Base-by-base conservation (phyloP, 2,329 filamentous ascomycete species). In the Venturia pyrina region DNA sequence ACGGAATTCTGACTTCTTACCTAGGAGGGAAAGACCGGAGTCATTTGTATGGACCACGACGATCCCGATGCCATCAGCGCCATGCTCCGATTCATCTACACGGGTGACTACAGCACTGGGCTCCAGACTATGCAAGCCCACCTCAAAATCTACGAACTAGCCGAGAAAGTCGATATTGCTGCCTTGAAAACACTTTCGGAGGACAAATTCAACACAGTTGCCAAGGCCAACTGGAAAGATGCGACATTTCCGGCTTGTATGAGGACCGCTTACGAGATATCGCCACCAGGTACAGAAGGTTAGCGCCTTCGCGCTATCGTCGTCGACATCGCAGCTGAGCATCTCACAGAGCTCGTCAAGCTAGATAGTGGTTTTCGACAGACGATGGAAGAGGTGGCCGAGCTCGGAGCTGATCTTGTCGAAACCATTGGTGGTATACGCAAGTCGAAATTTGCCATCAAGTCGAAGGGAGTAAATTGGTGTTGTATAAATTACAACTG, bases 101-200 rank as follows among this genome's bases (percentile, higher is more conserved):
- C 43, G 5, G 40, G 40, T 8, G 21, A 53, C 21, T 64, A 64
- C 44, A 28, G 11, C 46, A 34, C n/a, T 1, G 60, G 44, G 3
- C 28, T 19, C 17, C 28, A 10, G 17, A 56, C 63, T 10, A 65
- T 65, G 50, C 63, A 56, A 17, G 11, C 19, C 13, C 50, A 65
- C n/a, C 37, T 65, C 50, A 28, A 57, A 2, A 28, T 65, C 32
- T 65, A 65, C 48, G 63, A 19, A 19, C 11, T 65, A 13, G 63
- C 63, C 3, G 50, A 65, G 24, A 59, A 28, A 50, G 32, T 65
- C 21, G 44, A 65, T 13, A 44, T 56, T 50, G 5, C 37, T 10
- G 5, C 28, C 2, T 28, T 65, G 15, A 65, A 59, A 17, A 44
- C 40, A 17, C 50, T 65, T 15, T n/a, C 34, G 3, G 63, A 65